A percentile compares a stretch with the other conserved stretches of the same genome.
These are phyloP conservation scores for Ustilago xerochloae DNA, from an alignment of 1,284 basidiomycete genomes.

Conservation along the genomic window DNA sequence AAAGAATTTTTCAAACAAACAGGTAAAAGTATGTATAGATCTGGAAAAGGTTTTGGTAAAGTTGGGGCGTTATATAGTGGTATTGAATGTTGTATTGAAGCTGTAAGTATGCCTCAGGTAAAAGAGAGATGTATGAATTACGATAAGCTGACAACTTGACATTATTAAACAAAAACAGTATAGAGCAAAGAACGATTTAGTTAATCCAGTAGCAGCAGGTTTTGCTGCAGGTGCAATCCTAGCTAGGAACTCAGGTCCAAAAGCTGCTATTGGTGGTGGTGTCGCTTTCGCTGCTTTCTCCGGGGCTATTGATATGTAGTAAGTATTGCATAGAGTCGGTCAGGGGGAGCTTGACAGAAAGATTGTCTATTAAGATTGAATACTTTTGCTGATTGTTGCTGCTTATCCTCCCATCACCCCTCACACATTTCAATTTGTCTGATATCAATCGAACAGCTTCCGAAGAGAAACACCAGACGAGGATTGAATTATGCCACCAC, in stretches of 20 bases:
- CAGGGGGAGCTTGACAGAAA: too few relatives aligned
- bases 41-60: slow-evolving; percentile 92
- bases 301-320: slow-evolving; percentile 66
- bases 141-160: background rate
- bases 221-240: slow-evolving; percentile 62
- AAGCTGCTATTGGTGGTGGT: slow-evolving; percentile 63
- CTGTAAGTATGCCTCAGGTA: slow-evolving; percentile 73
- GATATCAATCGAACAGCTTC: too few relatives aligned
- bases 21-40: slow-evolving; percentile 89
- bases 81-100: slow-evolving; percentile 94
- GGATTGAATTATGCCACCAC: slow-evolving; percentile 19
- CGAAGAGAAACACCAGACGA: slow-evolving; percentile 57
- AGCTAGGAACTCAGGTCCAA: slow-evolving; percentile 62
- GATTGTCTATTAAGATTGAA: too few relatives aligned
- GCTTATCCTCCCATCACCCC: too few relatives aligned
- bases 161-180: slow-evolving; percentile 37
- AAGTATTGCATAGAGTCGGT: slow-evolving; percentile 8
- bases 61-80: slow-evolving; percentile 93
- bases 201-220: slow-evolving; percentile 62
- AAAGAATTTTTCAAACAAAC: slow-evolving; percentile 91
- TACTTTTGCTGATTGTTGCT: background rate
- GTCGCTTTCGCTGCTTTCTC: slow-evolving; percentile 66
- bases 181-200: slow-evolving; percentile 65
- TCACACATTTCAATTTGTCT: background rate
- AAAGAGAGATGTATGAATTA: background rate